Percentiles rank a stretch among this genome's conserved stretches.
Conservation (phyloP, 768 basidiomycete species). For the Lactifluus subvellereus region DNA sequence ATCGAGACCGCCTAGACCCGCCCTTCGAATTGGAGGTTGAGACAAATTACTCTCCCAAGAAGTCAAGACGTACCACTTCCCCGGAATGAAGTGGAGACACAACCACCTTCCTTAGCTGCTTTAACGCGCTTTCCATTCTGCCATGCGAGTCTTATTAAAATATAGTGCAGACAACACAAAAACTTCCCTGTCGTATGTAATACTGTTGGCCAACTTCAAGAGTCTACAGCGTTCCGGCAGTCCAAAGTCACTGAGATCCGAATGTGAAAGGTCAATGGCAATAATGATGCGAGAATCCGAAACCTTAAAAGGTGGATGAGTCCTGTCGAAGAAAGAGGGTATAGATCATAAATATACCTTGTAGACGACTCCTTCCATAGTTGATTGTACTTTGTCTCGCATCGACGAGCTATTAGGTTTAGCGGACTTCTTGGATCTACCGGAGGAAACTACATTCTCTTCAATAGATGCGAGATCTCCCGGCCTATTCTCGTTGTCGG, state of each 20-base stretch:
- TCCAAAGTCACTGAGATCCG: constrained; percentile 58
- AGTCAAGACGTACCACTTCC: constrained; percentile 2
- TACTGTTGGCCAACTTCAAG: constrained; percentile 86
- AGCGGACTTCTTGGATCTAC: constrained; percentile 36
- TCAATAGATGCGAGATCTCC: constrained; percentile 89
- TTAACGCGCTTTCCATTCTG: constrained; percentile 85
- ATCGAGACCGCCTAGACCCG: constrained; percentile 36
- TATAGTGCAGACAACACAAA: not conserved
- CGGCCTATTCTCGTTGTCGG: constrained; percentile 42
- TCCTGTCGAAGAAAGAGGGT: not conserved
- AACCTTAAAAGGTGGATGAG: constrained; percentile 41
- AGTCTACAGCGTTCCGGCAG: constrained; percentile 81
- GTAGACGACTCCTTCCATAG: constrained; percentile 80
- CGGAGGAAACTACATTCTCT: constrained; percentile 47
- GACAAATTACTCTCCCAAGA: not conserved
- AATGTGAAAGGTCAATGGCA: constrained; percentile 63
- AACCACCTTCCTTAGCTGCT: constrained; percentile 50
- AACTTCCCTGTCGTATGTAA: constrained; percentile 77
- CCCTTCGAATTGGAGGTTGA: constrained; percentile 23
- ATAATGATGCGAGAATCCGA: constrained; percentile 78
- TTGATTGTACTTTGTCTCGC: constrained; percentile 24
- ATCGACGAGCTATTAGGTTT: constrained; percentile 43
- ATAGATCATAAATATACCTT: constrained; percentile 41
- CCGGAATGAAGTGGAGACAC: constrained; percentile 22
- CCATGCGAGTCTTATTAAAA: not conserved